Conservation (phyloP, 192 early-diverging fungal species). For the Gigaspora rosea region DNA sequence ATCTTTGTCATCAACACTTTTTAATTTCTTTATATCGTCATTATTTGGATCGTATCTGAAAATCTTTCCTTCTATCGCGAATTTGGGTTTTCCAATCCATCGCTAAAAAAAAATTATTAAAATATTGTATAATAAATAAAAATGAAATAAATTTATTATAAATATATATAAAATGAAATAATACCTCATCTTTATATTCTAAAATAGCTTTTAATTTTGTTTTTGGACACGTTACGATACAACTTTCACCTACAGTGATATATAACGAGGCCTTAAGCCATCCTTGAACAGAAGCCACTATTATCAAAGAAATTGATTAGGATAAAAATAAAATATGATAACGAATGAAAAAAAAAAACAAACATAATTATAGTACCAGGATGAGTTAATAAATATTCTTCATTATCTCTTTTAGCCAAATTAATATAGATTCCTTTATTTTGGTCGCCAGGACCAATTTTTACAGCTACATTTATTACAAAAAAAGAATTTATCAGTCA, state of each 20-base stretch:
- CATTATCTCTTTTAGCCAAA: constrained; percentile 56
- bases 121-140: not conserved
- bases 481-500: not conserved
- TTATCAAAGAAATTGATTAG: too few species aligned
- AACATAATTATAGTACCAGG: constrained; percentile 33
- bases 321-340: too few species aligned
- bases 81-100: constrained; percentile 68
- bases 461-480: constrained; percentile 44
- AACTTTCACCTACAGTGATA: constrained; percentile 60
- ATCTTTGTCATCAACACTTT: constrained; percentile 56
- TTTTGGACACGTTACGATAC: constrained; percentile 63
- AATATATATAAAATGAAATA: not conserved
- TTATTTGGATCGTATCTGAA: constrained; percentile 60
- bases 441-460: constrained; percentile 64
- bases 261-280: constrained; percentile 68
- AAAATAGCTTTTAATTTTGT: constrained; percentile 62
- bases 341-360: too few species aligned
- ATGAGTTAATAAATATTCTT: constrained; percentile 67
- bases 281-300: constrained; percentile 62
- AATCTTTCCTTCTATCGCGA: constrained; percentile 68
- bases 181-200: constrained; percentile 71
- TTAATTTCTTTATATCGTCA: constrained; percentile 47
- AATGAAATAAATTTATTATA: not conserved
- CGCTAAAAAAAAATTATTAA: constrained; percentile 32
- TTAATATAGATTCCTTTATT: constrained; percentile 69